phyloP scores from a whole-genome alignment of 1,284 basidiomycete species.

The Cutaneotrichosporon dermatis region DNA sequence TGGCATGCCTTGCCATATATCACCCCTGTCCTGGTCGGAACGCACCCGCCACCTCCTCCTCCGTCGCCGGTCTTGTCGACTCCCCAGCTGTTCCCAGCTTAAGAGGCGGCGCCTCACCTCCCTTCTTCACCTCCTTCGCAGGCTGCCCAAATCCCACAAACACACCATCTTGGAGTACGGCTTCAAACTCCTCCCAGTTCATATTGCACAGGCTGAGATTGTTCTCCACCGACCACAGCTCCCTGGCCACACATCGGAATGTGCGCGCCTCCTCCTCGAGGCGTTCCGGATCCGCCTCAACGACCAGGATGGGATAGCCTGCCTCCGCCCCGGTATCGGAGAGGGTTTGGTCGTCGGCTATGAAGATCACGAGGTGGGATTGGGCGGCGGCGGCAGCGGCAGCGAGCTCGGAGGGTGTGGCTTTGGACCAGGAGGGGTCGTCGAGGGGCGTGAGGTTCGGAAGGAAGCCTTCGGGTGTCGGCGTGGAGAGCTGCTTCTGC shows the following conservation, averaged over 20 bases:
- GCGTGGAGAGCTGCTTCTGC: background rate
- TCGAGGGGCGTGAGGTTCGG: background rate
- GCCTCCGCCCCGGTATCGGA: background rate
- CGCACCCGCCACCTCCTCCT: too few relatives aligned
- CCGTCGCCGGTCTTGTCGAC: too few relatives aligned
- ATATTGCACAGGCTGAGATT: slow-evolving; percentile 9
- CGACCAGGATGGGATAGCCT: background rate
- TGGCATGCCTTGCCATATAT: too few relatives aligned
- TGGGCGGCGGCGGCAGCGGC: background rate
- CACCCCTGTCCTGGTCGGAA: too few relatives aligned
- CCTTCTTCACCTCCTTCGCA: too few relatives aligned
- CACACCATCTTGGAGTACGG: too few relatives aligned
- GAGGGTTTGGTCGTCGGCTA: background rate
- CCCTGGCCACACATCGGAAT: background rate
- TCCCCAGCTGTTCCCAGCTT: too few relatives aligned
- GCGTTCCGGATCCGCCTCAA: background rate
- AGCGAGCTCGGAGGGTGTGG: too few relatives aligned
- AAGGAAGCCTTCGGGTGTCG: background rate
- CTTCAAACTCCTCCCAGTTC: slow-evolving; percentile 4
- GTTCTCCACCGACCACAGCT: slow-evolving; percentile 7
- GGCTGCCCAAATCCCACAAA: too few relatives aligned
- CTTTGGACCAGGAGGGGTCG: background rate
- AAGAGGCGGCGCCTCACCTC: too few relatives aligned
- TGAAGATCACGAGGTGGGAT: background rate
- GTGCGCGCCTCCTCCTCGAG: background rate